Evolutionary conservation across 2,329 filamentous ascomycete genomes (phyloP).

Genomic region (Hysterium pulicare): DNA sequence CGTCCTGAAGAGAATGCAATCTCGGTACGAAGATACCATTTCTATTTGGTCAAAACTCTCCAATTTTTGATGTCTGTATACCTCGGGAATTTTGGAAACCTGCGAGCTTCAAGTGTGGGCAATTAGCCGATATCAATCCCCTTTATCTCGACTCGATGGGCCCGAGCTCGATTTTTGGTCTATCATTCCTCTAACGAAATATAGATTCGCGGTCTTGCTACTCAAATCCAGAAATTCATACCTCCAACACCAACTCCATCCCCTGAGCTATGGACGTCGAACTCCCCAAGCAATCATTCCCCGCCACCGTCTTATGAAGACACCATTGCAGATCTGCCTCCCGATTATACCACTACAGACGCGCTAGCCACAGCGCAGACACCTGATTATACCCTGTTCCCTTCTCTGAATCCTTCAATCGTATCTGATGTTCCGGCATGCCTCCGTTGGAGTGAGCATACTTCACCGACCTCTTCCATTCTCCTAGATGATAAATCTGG

Average conservation of each 20-base stretch:
- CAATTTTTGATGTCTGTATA: too few relatives aligned
- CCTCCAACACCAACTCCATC: slow-evolving; percentile 16
- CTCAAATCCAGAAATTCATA: slow-evolving; percentile 14
- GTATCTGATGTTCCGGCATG: slow-evolving; percentile 27
- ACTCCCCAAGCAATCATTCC: slow-evolving; percentile 14
- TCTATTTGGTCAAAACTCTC: slow-evolving; percentile 6
- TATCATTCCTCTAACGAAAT: slow-evolving; percentile 24
- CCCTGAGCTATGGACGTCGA: slow-evolving; percentile 24
- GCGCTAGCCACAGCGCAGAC: slow-evolving; percentile 38
- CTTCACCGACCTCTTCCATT: slow-evolving; percentile 24
- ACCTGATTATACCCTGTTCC: slow-evolving; percentile 28
- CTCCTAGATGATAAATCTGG: slow-evolving; percentile 31
- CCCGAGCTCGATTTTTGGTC: too few relatives aligned
- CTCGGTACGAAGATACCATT: slow-evolving; percentile 31
- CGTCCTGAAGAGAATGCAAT: slow-evolving; percentile 17
- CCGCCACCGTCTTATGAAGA: slow-evolving; percentile 45
- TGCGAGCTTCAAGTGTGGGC: too few relatives aligned
- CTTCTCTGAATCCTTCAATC: slow-evolving; percentile 29
- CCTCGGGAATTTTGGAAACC: not conserved
- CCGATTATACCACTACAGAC: slow-evolving; percentile 44
- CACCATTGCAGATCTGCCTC: slow-evolving; percentile 41
- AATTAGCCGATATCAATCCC: too few relatives aligned
- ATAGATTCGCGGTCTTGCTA: slow-evolving; percentile 24
- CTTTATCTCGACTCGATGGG: too few relatives aligned
- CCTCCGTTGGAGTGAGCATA: slow-evolving; percentile 26